A percentile compares a stretch with the other conserved stretches of the same genome.
Evolutionary conservation across 352 stramenopile species (phyloP).

Genomic region (Thalassiosira delicatula): DNA sequence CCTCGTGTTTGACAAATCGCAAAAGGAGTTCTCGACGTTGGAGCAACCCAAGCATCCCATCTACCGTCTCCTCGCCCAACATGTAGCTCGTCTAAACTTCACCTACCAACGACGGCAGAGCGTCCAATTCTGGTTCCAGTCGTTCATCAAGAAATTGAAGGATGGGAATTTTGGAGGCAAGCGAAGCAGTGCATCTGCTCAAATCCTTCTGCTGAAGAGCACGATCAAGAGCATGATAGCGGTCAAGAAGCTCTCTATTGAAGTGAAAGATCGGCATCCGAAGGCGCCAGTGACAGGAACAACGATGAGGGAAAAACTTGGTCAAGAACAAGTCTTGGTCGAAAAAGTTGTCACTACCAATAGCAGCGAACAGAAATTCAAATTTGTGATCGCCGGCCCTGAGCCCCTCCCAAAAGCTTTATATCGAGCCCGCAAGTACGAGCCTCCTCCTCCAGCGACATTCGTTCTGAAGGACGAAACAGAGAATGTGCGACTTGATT

Average conservation of each 20-base stretch:
- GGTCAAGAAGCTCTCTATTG: slow-evolving; percentile 49
- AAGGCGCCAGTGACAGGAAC: slow-evolving; percentile 87
- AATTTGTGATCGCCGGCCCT: slow-evolving; percentile 51
- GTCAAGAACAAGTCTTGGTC: slow-evolving; percentile 64
- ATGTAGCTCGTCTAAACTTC: slow-evolving; percentile 86
- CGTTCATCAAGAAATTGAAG: slow-evolving; percentile 89
- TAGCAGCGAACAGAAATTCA: slow-evolving; percentile 21
- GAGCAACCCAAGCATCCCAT: slow-evolving; percentile 90
- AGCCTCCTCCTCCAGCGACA: slow-evolving; percentile 86
- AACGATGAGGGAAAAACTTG: slow-evolving; percentile 62
- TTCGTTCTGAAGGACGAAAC: slow-evolving; percentile 71
- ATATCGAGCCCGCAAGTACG: slow-evolving; percentile 87
- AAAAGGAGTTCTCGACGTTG: slow-evolving; percentile 89
- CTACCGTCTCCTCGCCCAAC: slow-evolving; percentile 86
- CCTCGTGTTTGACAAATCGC: slow-evolving; percentile 87
- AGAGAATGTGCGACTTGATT: no score
- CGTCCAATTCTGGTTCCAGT: slow-evolving; percentile 88
- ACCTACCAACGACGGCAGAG: slow-evolving; percentile 88
- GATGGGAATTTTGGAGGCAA: slow-evolving; percentile 61
- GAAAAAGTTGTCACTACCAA: slow-evolving; percentile 38
- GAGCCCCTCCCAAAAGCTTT: slow-evolving; percentile 81
- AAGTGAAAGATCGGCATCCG: slow-evolving; percentile 82
- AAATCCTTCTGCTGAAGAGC: slow-evolving; percentile 88
- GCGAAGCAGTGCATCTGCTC: slow-evolving; percentile 16
- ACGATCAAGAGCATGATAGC: slow-evolving; percentile 72